Conservation (phyloP, 805 yeast species). For the Crinitomyces ghanaensis region DNA sequence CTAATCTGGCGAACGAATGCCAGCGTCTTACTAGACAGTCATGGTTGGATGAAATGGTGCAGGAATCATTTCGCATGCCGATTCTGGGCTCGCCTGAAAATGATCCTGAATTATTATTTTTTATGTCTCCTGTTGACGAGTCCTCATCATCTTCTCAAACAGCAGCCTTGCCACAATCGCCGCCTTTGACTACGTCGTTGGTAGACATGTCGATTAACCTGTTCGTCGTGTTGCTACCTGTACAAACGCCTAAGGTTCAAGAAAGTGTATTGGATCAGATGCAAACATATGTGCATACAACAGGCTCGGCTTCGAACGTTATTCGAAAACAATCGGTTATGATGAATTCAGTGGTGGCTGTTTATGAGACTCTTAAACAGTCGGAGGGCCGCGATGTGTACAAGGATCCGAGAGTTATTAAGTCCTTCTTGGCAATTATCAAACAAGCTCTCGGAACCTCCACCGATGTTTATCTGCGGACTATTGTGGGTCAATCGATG, state of each 20-base stretch:
- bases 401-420: slow-evolving; percentile 31
- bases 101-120: slow-evolving; percentile 16
- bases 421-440: slow-evolving; percentile 40
- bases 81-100: slow-evolving; percentile 18
- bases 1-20: slow-evolving; percentile 8
- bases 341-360: slow-evolving; percentile 52
- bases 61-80: slow-evolving; percentile 15
- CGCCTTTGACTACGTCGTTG: slow-evolving; percentile 35
- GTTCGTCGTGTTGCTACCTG: slow-evolving; percentile 59
- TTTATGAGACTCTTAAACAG: slow-evolving; percentile 38
- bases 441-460: slow-evolving; percentile 31
- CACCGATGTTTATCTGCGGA: slow-evolving; percentile 33
- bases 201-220: slow-evolving; percentile 74
- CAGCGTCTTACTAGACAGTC: no score
- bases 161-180: slow-evolving; percentile 16
- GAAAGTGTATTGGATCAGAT: slow-evolving; percentile 77
- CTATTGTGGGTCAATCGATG: slow-evolving; percentile 42
- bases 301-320: slow-evolving; percentile 13
- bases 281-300: slow-evolving; percentile 35
- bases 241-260: slow-evolving; percentile 67
- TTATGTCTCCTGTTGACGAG: slow-evolving; percentile 6
- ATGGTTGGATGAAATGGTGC: slow-evolving; percentile 21
- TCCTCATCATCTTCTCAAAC: slow-evolving; percentile 1
- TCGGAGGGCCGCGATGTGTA: slow-evolving; percentile 15
- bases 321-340: slow-evolving; percentile 37